These are phyloP conservation scores for Cystobasidium pallidum DNA, from an alignment of 1,284 basidiomycete species.

Conservation along the genomic window DNA sequence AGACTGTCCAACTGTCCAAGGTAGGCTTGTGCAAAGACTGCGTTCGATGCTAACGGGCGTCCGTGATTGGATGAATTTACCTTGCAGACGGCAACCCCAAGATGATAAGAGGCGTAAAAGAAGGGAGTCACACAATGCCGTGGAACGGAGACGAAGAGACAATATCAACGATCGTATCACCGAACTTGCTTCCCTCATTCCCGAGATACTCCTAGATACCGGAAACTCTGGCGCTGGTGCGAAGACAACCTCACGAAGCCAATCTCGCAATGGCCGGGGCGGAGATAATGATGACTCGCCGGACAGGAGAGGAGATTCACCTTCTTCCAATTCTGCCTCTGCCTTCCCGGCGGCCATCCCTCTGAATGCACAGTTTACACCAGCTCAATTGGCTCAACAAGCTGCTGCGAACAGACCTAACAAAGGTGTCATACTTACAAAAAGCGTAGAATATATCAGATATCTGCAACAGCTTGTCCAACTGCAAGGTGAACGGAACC, in stretches of 20 bases:
- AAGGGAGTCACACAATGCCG: slow-evolving; percentile 85
- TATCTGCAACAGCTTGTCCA: slow-evolving; percentile 81
- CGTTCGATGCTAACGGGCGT: background rate
- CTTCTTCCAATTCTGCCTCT: background rate
- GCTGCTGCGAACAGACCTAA: slow-evolving; percentile 69
- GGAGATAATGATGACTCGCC: slow-evolving; percentile 7
- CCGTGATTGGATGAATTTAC: too few relatives aligned
- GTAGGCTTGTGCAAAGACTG: background rate
- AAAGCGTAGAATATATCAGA: slow-evolving; percentile 84
- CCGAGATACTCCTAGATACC: slow-evolving; percentile 62
- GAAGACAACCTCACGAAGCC: slow-evolving; percentile 4
- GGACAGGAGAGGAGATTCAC: slow-evolving; percentile 7
- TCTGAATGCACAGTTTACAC: slow-evolving; percentile 9
- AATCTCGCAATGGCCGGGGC: slow-evolving; percentile 14
- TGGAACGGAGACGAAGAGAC: slow-evolving; percentile 80
- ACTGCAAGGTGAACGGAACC: slow-evolving; percentile 72
- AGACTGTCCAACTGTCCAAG: background rate
- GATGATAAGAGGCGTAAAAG: slow-evolving; percentile 76
- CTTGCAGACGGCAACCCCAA: slow-evolving; percentile 57
- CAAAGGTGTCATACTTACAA: slow-evolving; percentile 84
- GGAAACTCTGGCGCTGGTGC: background rate
- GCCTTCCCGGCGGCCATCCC: slow-evolving; percentile 13
- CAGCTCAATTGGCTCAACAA: slow-evolving; percentile 48
- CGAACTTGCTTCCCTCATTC: slow-evolving; percentile 83
- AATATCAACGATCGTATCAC: slow-evolving; percentile 94